Evolutionary conservation across 805 yeast genomes (phyloP).

Genomic region (Ogataea philodendri): DNA sequence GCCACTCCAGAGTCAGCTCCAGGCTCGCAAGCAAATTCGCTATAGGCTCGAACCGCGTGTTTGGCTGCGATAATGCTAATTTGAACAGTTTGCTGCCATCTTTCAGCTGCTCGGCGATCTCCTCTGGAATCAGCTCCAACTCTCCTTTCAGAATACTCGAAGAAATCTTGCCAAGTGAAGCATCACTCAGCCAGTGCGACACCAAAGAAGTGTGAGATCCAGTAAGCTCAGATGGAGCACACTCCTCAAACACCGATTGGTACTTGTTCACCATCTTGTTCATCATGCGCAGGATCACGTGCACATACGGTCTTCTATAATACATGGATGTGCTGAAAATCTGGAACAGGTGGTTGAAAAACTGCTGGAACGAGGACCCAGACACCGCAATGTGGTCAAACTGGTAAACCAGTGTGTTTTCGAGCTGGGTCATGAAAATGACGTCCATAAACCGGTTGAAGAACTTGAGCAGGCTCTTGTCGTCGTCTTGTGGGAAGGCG

Average conservation of each 20-base stretch:
- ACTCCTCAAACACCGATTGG: slow-evolving; percentile 31
- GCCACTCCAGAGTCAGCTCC: slow-evolving; percentile 58
- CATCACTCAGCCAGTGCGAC: slow-evolving; percentile 37
- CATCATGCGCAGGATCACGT: slow-evolving; percentile 40
- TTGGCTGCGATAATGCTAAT: slow-evolving; percentile 42
- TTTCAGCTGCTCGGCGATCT: slow-evolving; percentile 29
- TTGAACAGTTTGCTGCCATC: slow-evolving; percentile 25
- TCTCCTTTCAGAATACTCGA: slow-evolving; percentile 28
- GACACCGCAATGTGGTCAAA: slow-evolving; percentile 45
- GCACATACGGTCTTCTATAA: slow-evolving; percentile 56
- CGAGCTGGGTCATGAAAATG: slow-evolving; percentile 63
- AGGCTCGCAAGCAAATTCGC: slow-evolving; percentile 54
- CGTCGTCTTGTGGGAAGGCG: slow-evolving; percentile 35
- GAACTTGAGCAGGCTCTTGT: slow-evolving; percentile 38
- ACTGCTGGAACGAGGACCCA: slow-evolving; percentile 35
- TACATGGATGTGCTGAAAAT: slow-evolving; percentile 58
- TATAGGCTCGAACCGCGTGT: slow-evolving; percentile 48
- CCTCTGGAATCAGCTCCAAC: slow-evolving; percentile 26
- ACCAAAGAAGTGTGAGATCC: slow-evolving; percentile 15
- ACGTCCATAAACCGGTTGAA: slow-evolving; percentile 63
- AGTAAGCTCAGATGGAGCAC: slow-evolving; percentile 21
- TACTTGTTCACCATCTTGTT: slow-evolving; percentile 39
- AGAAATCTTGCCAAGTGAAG: slow-evolving; percentile 33
- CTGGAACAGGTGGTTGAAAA: slow-evolving; percentile 48
- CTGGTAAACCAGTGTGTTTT: slow-evolving; percentile 49